Evolutionary conservation across 192 early-diverging fungal genomes (phyloP), one percentile per base, ranked within the genome.

Genomic region (Neocallimastix lanati): DNA sequence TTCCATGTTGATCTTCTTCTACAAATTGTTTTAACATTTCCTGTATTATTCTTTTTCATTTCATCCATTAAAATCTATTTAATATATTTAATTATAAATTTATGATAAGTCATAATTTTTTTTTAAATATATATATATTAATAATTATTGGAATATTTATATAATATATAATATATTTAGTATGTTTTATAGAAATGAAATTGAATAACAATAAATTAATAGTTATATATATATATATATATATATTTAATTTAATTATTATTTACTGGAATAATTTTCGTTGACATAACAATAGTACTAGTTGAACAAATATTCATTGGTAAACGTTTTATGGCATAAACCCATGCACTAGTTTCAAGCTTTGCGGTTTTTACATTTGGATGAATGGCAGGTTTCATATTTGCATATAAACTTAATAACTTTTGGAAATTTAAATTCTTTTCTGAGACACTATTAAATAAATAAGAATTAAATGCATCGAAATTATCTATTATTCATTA

Each of bases 241-340:
- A n/a, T n/a, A n/a, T n/a, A n/a, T n/a, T n/a, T n/a, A n/a, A n/a
- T n/a, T n/a, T n/a, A n/a, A n/a, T n/a, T n/a, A n/a, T 13, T 50
- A 50, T 50, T 50, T 67, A 67, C 50, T n/a, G 50, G 50, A 79
- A 79, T 40, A 28, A 79, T 79, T 38, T 79, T 79, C 0, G 79
- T 79, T 1, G 79, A 79, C 33, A 36, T 36, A 29, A 79, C 79
- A n/a, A 79, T 79, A 18, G 79, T 79, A 29, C 50, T 76, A 0
- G 77, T 77, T 7, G 79, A 29, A 29, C 50, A 76, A 28, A 79
- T 79, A 77, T 79, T 79, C 15, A 15, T 77, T 28, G 79, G 79
- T 29, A 79, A 77, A 36, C 79, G 79, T 21, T 77, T 40, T 21
- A 79, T 77, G n/a, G 79, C 79, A 77, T 79, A 79, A n/a, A 79